These are phyloP conservation scores for Nelumbo lutea DNA, from an alignment of 164 flowering plant genomes.

Conservation along the genomic window DNA sequence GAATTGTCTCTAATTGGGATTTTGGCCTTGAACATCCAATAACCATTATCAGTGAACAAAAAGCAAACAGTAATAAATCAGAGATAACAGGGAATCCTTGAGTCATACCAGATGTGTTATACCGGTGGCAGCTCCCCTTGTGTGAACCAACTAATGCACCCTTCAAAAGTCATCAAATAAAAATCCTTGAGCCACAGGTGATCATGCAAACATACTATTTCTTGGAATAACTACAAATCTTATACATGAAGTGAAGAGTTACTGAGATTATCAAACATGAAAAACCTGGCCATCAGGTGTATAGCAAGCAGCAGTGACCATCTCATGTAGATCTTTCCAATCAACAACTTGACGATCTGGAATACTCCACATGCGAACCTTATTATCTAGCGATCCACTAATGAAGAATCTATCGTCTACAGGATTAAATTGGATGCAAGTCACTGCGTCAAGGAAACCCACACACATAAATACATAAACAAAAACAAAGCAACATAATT, in stretches of 20 bases:
- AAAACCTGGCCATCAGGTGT: constrained; percentile 98
- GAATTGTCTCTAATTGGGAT: no score
- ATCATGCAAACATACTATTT: neutral
- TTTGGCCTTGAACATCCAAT: no score
- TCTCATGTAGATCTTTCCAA: constrained; percentile 95
- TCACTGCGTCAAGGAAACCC: constrained; percentile 54
- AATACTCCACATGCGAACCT: constrained; percentile 98
- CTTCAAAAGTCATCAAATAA: constrained; percentile 34
- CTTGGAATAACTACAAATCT: neutral
- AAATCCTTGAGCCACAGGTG: constrained; percentile 13
- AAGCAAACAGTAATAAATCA: neutral
- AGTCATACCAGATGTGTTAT: constrained; percentile 67
- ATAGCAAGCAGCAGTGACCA: constrained; percentile 98
- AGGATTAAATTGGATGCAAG: constrained; percentile 99
- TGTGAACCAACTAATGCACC: constrained; percentile 98
- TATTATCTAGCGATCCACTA: constrained; percentile 97
- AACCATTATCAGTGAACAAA: neutral
- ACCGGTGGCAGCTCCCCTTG: constrained; percentile 86
- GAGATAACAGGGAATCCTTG: neutral
- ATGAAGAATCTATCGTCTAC: constrained; percentile 94
- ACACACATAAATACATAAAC: no score
- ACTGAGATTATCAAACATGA: neutral
- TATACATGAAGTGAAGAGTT: neutral
- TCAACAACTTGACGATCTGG: constrained; percentile 95
- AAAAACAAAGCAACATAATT: constrained; percentile 9